phyloP scores from a whole-genome alignment of 495 filamentous ascomycete genomes.

The Xylaria bambusicola region DNA sequence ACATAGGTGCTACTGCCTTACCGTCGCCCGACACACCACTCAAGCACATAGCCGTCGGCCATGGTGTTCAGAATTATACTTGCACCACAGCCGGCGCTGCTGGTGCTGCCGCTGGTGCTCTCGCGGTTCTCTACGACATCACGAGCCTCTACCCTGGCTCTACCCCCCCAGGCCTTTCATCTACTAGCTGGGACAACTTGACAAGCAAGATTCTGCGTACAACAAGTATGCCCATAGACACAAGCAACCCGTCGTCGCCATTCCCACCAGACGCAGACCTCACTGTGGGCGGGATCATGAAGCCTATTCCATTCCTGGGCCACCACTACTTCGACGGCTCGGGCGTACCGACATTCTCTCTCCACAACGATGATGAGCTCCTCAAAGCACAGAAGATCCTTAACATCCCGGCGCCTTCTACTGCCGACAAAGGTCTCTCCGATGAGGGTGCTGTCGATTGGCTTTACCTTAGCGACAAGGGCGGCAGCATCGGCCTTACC shows the following conservation, averaged over 20 bases:
- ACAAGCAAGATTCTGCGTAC: slow-evolving; percentile 36
- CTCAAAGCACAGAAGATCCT: slow-evolving; percentile 50
- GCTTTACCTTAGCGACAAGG: slow-evolving; percentile 59
- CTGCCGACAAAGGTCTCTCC: slow-evolving; percentile 43
- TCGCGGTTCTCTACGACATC: slow-evolving; percentile 68
- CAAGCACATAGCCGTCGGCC: slow-evolving; percentile 66
- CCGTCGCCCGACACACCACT: slow-evolving; percentile 50
- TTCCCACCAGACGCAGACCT: slow-evolving; percentile 43
- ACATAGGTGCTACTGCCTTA: slow-evolving; percentile 39
- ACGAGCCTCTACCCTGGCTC: slow-evolving; percentile 49
- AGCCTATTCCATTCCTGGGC: slow-evolving; percentile 50
- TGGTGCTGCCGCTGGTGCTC: slow-evolving; percentile 55
- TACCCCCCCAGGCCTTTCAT: slow-evolving; percentile 26
- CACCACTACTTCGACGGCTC: slow-evolving; percentile 65
- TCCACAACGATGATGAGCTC: slow-evolving; percentile 41
- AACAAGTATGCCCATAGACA: slow-evolving; percentile 42
- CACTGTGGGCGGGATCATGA: slow-evolving; percentile 26
- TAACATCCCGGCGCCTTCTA: slow-evolving; percentile 52
- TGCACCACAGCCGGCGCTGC: slow-evolving; percentile 46
- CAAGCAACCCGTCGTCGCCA: slow-evolving; percentile 37
- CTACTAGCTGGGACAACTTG: slow-evolving; percentile 32
- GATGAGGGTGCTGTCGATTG: slow-evolving; percentile 62
- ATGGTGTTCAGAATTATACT: slow-evolving; percentile 79
- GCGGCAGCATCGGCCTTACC: slow-evolving; percentile 48
- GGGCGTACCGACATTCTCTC: slow-evolving; percentile 59